Conservation (phyloP, 2,329 filamentous ascomycete genomes). For the Nemania diffusa region DNA sequence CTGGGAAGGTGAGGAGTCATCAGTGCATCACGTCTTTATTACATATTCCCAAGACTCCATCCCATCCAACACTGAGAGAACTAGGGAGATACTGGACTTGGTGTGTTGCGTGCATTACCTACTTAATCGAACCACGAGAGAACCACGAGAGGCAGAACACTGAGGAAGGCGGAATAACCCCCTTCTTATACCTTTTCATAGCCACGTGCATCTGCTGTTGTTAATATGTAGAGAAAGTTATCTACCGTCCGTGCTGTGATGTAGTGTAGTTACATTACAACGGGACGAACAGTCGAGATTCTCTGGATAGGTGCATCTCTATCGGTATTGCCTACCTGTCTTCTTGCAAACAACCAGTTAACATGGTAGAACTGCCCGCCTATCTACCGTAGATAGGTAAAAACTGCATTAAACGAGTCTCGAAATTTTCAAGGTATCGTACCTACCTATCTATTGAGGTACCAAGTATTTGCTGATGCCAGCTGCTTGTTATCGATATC, state of each 20-base stretch:
- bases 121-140: slow-evolving; percentile 4
- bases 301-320: slow-evolving; percentile 15
- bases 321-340: background rate
- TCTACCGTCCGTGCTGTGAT: too few relatives aligned
- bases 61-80: background rate
- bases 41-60: slow-evolving; percentile 11
- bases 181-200: background rate
- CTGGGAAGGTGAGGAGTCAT: slow-evolving; percentile 39
- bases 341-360: slow-evolving; percentile 8
- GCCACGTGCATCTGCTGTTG: background rate
- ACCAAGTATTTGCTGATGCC: background rate
- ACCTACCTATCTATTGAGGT: background rate
- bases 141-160: background rate
- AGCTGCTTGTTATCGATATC: slow-evolving; percentile 3
- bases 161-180: slow-evolving; percentile 10
- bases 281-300: background rate
- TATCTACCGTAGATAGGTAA: background rate
- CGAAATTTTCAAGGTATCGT: background rate
- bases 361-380: background rate
- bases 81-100: slow-evolving; percentile 6
- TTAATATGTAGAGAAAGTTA: background rate
- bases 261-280: too few relatives aligned
- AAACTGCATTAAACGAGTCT: background rate
- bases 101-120: slow-evolving; percentile 28
- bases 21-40: slow-evolving; percentile 21